Conservation (phyloP, 2,329 filamentous ascomycete genomes). For the Cryphonectria radicalis region DNA sequence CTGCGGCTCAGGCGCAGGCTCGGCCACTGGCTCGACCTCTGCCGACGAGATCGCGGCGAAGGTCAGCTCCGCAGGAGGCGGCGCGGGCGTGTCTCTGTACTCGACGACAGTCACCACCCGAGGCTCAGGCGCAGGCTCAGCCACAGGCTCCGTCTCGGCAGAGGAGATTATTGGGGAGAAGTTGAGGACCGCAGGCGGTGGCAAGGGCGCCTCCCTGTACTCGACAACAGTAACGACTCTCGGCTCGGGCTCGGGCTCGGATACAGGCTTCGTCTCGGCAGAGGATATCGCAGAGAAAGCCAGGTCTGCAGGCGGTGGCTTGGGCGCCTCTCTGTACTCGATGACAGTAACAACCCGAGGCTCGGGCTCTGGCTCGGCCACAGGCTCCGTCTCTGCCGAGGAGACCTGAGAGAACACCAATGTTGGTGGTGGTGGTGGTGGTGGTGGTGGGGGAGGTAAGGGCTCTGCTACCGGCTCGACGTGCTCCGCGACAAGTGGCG, state of each 20-base stretch:
- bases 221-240: slow-evolving; percentile 29
- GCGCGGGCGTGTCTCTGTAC: slow-evolving; percentile 28
- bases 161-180: slow-evolving; percentile 28
- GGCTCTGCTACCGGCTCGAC: slow-evolving; percentile 28
- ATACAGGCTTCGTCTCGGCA: slow-evolving; percentile 30
- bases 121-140: slow-evolving; percentile 28
- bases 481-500: slow-evolving; percentile 25
- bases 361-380: slow-evolving; percentile 23
- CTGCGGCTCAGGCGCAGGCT: slow-evolving; percentile 29
- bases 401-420: slow-evolving; percentile 26
- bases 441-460: slow-evolving; percentile 5
- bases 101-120: slow-evolving; percentile 28
- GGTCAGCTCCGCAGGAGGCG: slow-evolving; percentile 33
- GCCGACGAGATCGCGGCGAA: slow-evolving; percentile 26
- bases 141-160: slow-evolving; percentile 30
- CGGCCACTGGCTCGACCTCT: slow-evolving; percentile 31
- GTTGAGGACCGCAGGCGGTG: slow-evolving; percentile 33
- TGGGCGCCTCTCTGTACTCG: slow-evolving; percentile 17
- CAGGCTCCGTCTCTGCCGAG: slow-evolving; percentile 30
- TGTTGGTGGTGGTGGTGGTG: not conserved
- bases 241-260: slow-evolving; percentile 28
- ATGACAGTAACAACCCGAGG: slow-evolving; percentile 13
- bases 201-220: slow-evolving; percentile 27
- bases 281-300: slow-evolving; percentile 25
- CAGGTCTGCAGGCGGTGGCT: slow-evolving; percentile 24